These are phyloP conservation scores for Echeveria elegans DNA, from an alignment of 164 flowering plant species.

Conservation along the genomic window DNA sequence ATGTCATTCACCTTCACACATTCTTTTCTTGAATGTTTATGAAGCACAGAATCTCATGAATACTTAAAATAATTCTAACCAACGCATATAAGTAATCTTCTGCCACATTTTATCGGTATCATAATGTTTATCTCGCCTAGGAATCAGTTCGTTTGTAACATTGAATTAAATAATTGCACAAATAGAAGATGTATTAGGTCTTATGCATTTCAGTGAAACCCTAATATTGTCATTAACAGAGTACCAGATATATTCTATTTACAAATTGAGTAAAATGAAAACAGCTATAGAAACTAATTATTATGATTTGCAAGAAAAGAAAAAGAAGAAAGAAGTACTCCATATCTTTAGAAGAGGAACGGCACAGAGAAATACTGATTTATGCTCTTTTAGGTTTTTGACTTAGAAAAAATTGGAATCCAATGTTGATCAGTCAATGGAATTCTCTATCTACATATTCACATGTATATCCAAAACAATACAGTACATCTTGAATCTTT, in stretches of 20 bases:
- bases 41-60: neutral
- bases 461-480: no score
- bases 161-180: neutral
- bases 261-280: neutral
- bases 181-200: neutral
- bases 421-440: neutral
- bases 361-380: no score
- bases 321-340: no score
- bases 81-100: neutral
- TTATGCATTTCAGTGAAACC: neutral
- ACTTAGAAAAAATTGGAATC: no score
- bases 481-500: neutral
- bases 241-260: neutral
- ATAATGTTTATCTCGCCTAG: neutral
- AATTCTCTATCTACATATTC: neutral
- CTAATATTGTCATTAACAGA: neutral
- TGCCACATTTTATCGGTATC: neutral
- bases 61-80: neutral
- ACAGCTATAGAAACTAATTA: neutral
- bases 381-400: no score
- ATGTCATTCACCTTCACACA: neutral
- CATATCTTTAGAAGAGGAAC: no score
- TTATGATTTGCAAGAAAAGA: no score
- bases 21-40: neutral
- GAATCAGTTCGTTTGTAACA: neutral